Conservation (phyloP, 2,329 filamentous ascomycete genomes). For the Colletotrichum liriopes region DNA sequence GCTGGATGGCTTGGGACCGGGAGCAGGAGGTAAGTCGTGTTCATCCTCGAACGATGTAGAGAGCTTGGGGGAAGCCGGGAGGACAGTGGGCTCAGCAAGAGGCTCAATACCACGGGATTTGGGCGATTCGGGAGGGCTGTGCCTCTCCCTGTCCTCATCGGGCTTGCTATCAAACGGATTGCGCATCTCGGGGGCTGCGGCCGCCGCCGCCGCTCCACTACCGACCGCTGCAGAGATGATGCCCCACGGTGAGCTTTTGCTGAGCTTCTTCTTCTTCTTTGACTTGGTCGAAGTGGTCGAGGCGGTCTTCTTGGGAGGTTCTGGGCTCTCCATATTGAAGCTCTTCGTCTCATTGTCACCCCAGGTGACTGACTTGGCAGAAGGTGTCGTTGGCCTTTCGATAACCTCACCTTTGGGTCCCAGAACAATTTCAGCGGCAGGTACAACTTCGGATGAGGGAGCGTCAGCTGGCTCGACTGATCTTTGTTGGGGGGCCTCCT, state of each 20-base stretch:
- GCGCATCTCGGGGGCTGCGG: constrained; percentile 48
- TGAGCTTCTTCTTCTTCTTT: constrained; percentile 51
- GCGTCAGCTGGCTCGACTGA: constrained; percentile 20
- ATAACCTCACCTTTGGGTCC: constrained; percentile 60
- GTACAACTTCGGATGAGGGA: constrained; percentile 44
- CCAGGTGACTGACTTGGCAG: constrained; percentile 75
- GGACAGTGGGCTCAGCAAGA: neutral
- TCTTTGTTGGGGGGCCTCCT: constrained; percentile 22
- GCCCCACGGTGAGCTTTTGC: constrained; percentile 65
- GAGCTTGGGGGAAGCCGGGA: constrained; percentile 8
- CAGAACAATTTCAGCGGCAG: constrained; percentile 55
- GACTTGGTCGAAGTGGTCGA: constrained; percentile 48
- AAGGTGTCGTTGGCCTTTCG: constrained; percentile 60
- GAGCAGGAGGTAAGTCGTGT: constrained; percentile 63
- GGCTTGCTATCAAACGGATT: constrained; percentile 40
- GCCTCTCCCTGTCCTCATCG: constrained; percentile 39
- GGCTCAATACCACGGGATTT: constrained; percentile 44
- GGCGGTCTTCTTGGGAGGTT: constrained; percentile 53
- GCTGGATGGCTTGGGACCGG: constrained; percentile 71
- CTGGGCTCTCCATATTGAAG: constrained; percentile 74
- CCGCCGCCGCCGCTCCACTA: constrained; percentile 55
- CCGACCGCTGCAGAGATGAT: constrained; percentile 67
- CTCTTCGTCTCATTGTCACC: constrained; percentile 76
- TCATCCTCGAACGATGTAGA: constrained; percentile 55
- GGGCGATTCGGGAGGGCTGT: constrained; percentile 40